Evolutionary conservation across 2,329 filamentous ascomycete species (phyloP).

Genomic region (Rutstroemia sydowiana): DNA sequence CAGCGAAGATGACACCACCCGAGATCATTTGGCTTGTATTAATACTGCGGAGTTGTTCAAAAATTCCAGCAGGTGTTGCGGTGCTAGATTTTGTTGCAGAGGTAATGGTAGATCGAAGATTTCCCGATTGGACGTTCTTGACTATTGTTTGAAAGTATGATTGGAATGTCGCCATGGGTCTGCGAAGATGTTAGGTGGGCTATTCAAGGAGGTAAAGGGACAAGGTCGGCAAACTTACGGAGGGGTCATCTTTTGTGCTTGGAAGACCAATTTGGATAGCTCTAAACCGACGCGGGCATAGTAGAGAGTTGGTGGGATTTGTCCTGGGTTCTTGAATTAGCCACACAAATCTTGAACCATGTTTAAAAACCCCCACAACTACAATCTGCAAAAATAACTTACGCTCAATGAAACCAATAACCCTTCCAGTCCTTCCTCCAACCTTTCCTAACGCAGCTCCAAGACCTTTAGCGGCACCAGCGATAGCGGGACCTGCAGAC

Average conservation of each 20-base stretch:
- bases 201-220: neutral
- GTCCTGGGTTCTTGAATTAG: slow-evolving; percentile 45
- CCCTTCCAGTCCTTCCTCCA: slow-evolving; percentile 74
- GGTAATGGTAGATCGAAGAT: slow-evolving; percentile 54
- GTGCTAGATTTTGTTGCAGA: slow-evolving; percentile 36
- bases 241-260: slow-evolving; percentile 83
- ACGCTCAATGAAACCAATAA: slow-evolving; percentile 82
- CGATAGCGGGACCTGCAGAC: slow-evolving; percentile 70
- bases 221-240: slow-evolving; percentile 60
- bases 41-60: slow-evolving; percentile 59
- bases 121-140: slow-evolving; percentile 53
- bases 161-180: slow-evolving; percentile 75
- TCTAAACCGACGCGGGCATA: slow-evolving; percentile 87
- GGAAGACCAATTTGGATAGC: slow-evolving; percentile 79
- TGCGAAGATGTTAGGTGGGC: slow-evolving; percentile 33
- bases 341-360: slow-evolving; percentile 12
- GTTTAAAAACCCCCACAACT: slow-evolving; percentile 1
- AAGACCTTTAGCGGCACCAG: slow-evolving; percentile 62
- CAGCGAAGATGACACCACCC: slow-evolving; percentile 72
- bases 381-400: slow-evolving; percentile 36
- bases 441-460: slow-evolving; percentile 63
- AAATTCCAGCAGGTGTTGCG: slow-evolving; percentile 46
- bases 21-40: slow-evolving; percentile 63
- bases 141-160: slow-evolving; percentile 71
- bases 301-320: slow-evolving; percentile 82